Evolutionary conservation across 1,284 basidiomycete genomes (phyloP).

Genomic region (Taiwanofungus camphoratus): DNA sequence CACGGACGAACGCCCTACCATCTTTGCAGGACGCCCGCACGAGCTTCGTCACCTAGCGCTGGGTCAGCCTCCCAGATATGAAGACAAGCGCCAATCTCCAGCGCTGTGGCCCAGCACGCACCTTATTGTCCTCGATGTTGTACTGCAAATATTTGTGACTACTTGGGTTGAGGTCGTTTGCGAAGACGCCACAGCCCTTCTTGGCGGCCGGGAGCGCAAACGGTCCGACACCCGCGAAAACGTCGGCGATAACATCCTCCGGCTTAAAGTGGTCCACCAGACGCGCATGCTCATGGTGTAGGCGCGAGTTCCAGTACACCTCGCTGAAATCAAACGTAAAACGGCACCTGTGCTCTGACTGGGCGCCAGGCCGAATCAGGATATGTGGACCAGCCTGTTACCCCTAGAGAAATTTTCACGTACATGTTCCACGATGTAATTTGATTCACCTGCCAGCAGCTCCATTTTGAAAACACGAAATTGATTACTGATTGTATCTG

Average conservation of each 20-base stretch:
- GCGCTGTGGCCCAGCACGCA: constrained; percentile 28
- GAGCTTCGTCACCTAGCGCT: constrained; percentile 55
- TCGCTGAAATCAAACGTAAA: constrained; percentile 94
- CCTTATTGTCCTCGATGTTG: constrained; percentile 75
- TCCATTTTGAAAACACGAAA: constrained; percentile 99
- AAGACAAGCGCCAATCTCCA: neutral
- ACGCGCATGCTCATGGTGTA: constrained; percentile 88
- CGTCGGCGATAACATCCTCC: constrained; percentile 82
- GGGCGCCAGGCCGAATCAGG: constrained; percentile 8
- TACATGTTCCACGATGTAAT: constrained; percentile 84
- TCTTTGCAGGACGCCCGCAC: constrained; percentile 76
- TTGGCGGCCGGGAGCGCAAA: constrained; percentile 93
- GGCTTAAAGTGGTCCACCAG: constrained; percentile 68
- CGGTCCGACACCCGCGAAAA: constrained; percentile 96
- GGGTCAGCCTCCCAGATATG: neutral
- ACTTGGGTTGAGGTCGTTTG: constrained; percentile 93
- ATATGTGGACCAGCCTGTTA: too few relatives aligned
- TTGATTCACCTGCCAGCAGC: constrained; percentile 83
- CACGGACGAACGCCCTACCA: constrained; percentile 78
- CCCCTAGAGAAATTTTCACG: constrained; percentile 22
- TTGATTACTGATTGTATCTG: constrained; percentile 80
- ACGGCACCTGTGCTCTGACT: constrained; percentile 80
- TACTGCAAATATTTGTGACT: constrained; percentile 74
- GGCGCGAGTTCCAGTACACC: constrained; percentile 97
- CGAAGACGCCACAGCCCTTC: constrained; percentile 83